These are phyloP conservation scores for Atkinsonella hypoxylon DNA, from an alignment of 2,329 filamentous ascomycete species.

Conservation along the genomic window DNA sequence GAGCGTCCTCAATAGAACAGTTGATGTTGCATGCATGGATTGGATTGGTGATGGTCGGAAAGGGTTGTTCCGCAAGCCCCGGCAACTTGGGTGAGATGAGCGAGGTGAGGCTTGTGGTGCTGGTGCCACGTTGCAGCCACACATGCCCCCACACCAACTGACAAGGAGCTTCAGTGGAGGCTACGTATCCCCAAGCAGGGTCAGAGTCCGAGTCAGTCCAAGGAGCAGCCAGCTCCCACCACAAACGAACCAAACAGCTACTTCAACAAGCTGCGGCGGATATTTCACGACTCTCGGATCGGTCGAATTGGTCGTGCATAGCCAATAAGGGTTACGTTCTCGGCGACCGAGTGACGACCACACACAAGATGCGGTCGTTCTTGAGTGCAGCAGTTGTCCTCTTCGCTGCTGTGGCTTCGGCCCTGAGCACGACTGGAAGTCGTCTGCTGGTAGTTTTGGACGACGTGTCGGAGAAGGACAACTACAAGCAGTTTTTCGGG, in stretches of 20 bases:
- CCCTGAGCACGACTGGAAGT: slow-evolving; percentile 66
- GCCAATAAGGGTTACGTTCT: neutral
- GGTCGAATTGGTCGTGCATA: neutral
- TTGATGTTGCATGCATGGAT: neutral
- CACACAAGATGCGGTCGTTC: slow-evolving; percentile 55
- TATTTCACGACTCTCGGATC: neutral
- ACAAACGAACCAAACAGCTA: slow-evolving; percentile 10
- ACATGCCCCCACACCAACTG: neutral
- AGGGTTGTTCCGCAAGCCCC: neutral
- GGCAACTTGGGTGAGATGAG: too few relatives aligned
- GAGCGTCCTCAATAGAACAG: neutral
- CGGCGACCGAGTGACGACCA: neutral
- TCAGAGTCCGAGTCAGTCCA: slow-evolving; percentile 11
- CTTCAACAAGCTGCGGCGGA: neutral
- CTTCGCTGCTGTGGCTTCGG: slow-evolving; percentile 55
- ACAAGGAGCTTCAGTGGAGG: slow-evolving; percentile 14
- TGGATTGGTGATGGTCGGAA: neutral
- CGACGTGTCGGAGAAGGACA: slow-evolving; percentile 64
- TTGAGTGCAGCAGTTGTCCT: slow-evolving; percentile 58
- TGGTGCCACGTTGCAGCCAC: neutral
- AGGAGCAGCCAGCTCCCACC: slow-evolving; percentile 1
- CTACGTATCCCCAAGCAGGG: slow-evolving; percentile 24
- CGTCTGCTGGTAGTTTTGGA: slow-evolving; percentile 80
- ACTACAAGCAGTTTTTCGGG: slow-evolving; percentile 70
- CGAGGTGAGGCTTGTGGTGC: too few relatives aligned